Conservation (phyloP, 352 stramenopile genomes). For the Pythium coloratum region DNA sequence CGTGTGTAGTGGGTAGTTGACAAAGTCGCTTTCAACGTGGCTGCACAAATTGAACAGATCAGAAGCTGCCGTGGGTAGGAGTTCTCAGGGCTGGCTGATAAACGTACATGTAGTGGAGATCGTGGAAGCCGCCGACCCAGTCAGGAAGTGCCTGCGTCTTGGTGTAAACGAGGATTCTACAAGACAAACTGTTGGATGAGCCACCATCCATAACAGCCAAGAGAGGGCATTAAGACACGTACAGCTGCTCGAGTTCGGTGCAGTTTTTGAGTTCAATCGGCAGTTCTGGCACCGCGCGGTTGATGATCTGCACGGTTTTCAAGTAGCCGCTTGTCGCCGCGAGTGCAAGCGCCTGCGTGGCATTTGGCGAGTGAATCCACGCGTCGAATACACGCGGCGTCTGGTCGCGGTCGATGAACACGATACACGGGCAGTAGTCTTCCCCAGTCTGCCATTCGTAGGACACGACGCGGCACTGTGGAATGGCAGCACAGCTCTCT, state of each 20-base stretch:
- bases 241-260: slow-evolving; percentile 27
- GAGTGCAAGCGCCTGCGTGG: slow-evolving; percentile 9
- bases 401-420: slow-evolving; percentile 27
- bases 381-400: slow-evolving; percentile 4
- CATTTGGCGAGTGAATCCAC: slow-evolving; percentile 24
- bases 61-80: neutral
- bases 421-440: slow-evolving; percentile 25
- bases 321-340: slow-evolving; percentile 21
- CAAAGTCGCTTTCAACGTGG: slow-evolving; percentile 12
- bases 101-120: slow-evolving; percentile 31
- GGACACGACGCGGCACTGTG: slow-evolving; percentile 21
- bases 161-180: slow-evolving; percentile 33
- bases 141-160: slow-evolving; percentile 21
- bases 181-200: neutral
- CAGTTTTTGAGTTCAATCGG: slow-evolving; percentile 21
- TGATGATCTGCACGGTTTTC: slow-evolving; percentile 32
- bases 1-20: slow-evolving; percentile 7
- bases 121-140: slow-evolving; percentile 20
- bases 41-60: neutral
- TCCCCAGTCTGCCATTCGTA: slow-evolving; percentile 18
- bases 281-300: slow-evolving; percentile 16
- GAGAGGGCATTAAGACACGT: neutral
- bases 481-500: slow-evolving; percentile 2
- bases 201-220: neutral
- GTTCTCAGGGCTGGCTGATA: no score